Percentiles rank a stretch among this genome's conserved stretches.
These are phyloP conservation scores for Zygotorulaspora sp. DNA, from an alignment of 805 yeast species.

Conservation along the genomic window DNA sequence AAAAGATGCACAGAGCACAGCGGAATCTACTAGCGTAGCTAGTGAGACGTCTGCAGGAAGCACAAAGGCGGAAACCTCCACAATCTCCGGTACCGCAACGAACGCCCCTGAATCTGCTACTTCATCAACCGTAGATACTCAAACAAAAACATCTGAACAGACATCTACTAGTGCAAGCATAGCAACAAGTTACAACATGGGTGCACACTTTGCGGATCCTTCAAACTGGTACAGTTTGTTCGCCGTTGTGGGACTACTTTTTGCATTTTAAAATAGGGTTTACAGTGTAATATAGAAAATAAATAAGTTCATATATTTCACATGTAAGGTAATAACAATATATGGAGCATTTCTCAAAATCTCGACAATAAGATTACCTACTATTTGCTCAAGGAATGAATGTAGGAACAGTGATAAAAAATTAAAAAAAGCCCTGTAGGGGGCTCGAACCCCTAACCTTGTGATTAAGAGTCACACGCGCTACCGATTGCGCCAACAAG, in stretches of 20 bases:
- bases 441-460: slow-evolving; percentile 25
- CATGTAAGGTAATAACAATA: too few species aligned
- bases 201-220: neutral
- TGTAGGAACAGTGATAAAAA: too few species aligned
- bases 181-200: neutral
- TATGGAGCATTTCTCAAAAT: too few species aligned
- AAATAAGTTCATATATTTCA: too few species aligned
- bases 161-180: neutral
- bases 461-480: slow-evolving; percentile 24
- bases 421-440: slow-evolving; percentile 20
- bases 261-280: slow-evolving; percentile 1
- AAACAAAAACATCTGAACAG: slow-evolving; percentile 1
- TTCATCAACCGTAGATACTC: slow-evolving; percentile 1
- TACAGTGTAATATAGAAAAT: too few species aligned
- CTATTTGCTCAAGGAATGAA: too few species aligned
- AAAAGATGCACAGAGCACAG: neutral
- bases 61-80: too few species aligned
- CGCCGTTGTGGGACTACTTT: neutral
- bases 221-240: neutral
- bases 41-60: slow-evolving; percentile 1
- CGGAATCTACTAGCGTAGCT: slow-evolving; percentile 7
- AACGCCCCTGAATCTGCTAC: neutral
- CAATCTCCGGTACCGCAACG: slow-evolving; percentile 1
- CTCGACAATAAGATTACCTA: too few species aligned
- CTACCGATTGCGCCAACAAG: slow-evolving; percentile 25